A percentile compares a stretch with the other conserved stretches of the same genome.
These are phyloP conservation scores for Ganoderma boninense DNA, from an alignment of 1,284 basidiomycete genomes.

Conservation along the genomic window DNA sequence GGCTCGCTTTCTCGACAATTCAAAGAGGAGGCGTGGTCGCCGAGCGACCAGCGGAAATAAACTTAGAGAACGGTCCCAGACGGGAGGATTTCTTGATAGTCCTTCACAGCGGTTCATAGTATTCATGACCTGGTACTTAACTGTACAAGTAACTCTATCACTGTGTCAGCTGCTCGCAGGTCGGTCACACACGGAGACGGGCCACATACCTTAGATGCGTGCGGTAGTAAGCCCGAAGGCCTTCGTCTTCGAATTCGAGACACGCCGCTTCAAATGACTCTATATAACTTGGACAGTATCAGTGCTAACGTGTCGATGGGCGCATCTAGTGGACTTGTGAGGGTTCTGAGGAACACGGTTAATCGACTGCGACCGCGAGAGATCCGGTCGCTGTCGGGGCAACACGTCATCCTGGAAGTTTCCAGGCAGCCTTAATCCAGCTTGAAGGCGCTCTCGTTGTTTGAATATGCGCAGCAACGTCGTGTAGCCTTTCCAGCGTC, in stretches of 20 bases:
- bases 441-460: too few relatives aligned
- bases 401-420: neutral
- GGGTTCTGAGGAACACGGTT: neutral
- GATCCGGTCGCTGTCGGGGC: neutral
- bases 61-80: neutral
- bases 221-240: neutral
- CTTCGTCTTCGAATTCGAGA: neutral
- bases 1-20: neutral
- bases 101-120: neutral
- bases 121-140: neutral
- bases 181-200: neutral
- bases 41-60: neutral
- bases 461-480: too few relatives aligned
- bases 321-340: neutral
- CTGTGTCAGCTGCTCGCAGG: neutral
- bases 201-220: neutral
- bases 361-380: neutral
- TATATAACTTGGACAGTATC: neutral
- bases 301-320: neutral
- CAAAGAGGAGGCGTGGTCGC: neutral
- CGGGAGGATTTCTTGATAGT: neutral
- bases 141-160: neutral
- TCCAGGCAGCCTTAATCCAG: neutral
- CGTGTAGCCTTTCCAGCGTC: too few relatives aligned
- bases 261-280: neutral